A percentile compares a stretch with the other conserved stretches of the same genome.
phyloP scores from a whole-genome alignment of 495 filamentous ascomycete genomes.

The Penicillium longicatenatum region DNA sequence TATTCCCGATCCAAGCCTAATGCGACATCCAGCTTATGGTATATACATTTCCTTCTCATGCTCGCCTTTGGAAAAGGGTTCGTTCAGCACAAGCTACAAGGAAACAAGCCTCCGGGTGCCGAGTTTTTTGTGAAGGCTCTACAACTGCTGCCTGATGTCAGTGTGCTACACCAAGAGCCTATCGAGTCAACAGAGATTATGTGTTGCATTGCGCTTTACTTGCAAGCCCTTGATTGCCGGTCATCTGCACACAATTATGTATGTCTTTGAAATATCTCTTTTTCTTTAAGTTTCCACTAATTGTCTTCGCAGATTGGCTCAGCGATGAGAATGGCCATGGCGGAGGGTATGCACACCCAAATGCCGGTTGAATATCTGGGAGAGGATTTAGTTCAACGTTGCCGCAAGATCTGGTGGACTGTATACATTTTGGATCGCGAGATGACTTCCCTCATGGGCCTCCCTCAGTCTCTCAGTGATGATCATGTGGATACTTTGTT shows the following conservation, averaged over 20 bases:
- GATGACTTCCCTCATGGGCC: slow-evolving; percentile 48
- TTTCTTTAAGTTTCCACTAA: not conserved
- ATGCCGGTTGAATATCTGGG: slow-evolving; percentile 41
- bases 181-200: slow-evolving; percentile 43
- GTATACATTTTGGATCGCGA: slow-evolving; percentile 47
- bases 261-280: not conserved
- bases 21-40: slow-evolving; percentile 37
- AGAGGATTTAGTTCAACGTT: slow-evolving; percentile 36
- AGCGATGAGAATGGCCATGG: slow-evolving; percentile 45
- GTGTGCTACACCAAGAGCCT: slow-evolving; percentile 35
- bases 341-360: slow-evolving; percentile 46
- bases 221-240: slow-evolving; percentile 42
- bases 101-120: slow-evolving; percentile 34
- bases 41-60: slow-evolving; percentile 47
- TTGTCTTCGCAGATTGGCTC: slow-evolving; percentile 38
- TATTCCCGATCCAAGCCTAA: slow-evolving; percentile 31
- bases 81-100: slow-evolving; percentile 35
- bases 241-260: slow-evolving; percentile 43
- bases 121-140: slow-evolving; percentile 45
- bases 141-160: slow-evolving; percentile 40
- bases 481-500: slow-evolving; percentile 39
- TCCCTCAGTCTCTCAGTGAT: slow-evolving; percentile 42
- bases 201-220: slow-evolving; percentile 45
- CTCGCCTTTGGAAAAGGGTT: slow-evolving; percentile 49
- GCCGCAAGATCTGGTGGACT: slow-evolving; percentile 49